These are phyloP conservation scores for Parietichytrium sp. DNA, from an alignment of 108 stramenopile species.

Conservation along the genomic window DNA sequence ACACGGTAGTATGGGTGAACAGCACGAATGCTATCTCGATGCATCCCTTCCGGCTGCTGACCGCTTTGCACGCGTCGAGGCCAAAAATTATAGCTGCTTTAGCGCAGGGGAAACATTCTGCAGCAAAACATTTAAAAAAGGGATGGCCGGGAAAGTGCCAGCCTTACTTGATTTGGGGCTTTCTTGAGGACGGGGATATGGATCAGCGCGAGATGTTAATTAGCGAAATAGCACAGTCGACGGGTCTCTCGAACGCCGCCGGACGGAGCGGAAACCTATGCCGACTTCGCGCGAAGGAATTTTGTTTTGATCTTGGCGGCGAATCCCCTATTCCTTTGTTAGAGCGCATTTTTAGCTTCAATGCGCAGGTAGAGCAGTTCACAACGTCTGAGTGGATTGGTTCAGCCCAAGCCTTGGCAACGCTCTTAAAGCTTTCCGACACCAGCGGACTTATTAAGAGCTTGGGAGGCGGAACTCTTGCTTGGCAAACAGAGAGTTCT, in stretches of 20 bases:
- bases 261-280: background rate
- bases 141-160: constrained; percentile 7
- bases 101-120: no score
- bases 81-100: no score
- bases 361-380: background rate
- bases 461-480: no score
- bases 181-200: constrained; percentile 1
- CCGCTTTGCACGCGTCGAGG: no score
- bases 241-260: background rate
- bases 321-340: no score
- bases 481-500: no score
- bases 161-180: constrained; percentile 18
- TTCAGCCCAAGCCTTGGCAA: background rate
- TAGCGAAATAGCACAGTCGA: no score
- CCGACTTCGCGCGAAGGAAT: background rate
- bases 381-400: background rate
- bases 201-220: background rate
- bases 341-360: no score
- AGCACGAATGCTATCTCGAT: no score
- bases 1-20: no score
- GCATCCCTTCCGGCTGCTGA: no score
- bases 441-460: background rate
- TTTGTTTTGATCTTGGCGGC: background rate
- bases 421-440: background rate
- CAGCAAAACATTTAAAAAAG: no score